phyloP scores from a whole-genome alignment of 345 rosid genomes.

The Citrus maxima region DNA sequence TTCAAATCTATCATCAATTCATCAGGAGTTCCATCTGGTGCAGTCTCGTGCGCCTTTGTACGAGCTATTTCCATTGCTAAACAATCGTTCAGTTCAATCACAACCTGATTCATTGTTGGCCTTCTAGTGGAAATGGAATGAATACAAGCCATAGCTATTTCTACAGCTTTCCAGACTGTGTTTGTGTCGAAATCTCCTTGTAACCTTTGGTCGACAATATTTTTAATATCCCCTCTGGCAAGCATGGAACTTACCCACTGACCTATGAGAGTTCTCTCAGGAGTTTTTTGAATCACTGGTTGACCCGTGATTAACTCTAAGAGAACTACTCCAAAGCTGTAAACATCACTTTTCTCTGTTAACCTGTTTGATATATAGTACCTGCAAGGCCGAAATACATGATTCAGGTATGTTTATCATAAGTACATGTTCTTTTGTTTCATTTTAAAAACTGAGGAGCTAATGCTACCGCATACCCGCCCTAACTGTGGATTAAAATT shows the following conservation, averaged over 20 bases:
- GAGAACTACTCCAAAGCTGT: slow-evolving; percentile 45
- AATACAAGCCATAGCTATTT: slow-evolving; percentile 43
- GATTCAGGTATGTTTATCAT: not conserved
- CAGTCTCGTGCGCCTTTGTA: too few species aligned
- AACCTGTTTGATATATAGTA: slow-evolving; percentile 23
- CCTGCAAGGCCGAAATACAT: slow-evolving; percentile 4
- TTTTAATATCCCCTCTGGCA: slow-evolving; percentile 35
- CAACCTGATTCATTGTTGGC: too few species aligned
- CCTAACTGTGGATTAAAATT: too few species aligned
- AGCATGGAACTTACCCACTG: slow-evolving; percentile 35
- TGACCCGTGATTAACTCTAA: slow-evolving; percentile 35
- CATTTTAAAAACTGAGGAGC: too few species aligned
- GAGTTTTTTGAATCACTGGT: slow-evolving; percentile 15
- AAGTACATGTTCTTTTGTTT: too few species aligned
- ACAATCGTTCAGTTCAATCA: too few species aligned
- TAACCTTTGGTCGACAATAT: slow-evolving; percentile 36
- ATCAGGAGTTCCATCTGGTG: too few species aligned
- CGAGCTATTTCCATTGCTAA: too few species aligned
- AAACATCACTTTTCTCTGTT: slow-evolving; percentile 41
- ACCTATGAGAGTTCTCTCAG: slow-evolving; percentile 19
- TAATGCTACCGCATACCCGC: too few species aligned
- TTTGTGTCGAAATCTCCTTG: slow-evolving; percentile 26
- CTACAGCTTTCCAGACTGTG: slow-evolving; percentile 40
- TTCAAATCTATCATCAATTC: not conserved
- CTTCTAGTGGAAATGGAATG: too few species aligned